Base-by-base conservation (phyloP, 371 early-diverging fungal species). In the Neoconidiobolus thromboides region DNA sequence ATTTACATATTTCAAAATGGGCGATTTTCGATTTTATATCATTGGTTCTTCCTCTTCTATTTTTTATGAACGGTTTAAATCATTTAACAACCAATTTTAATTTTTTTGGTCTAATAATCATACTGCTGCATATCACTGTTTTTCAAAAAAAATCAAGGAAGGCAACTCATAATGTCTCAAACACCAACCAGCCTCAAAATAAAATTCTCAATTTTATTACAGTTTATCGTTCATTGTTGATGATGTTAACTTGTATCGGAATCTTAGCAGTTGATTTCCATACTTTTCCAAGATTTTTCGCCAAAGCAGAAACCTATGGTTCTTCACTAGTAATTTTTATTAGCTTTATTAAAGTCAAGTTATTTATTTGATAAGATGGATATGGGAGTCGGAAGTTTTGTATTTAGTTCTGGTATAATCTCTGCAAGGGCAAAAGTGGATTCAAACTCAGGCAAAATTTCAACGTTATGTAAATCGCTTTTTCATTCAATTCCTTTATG, bases 221-320 rank as follows among this genome's bases (percentile, higher is more conserved):
- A 37, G 78, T 78, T 0, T 88, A 85, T 68, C 80, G 89, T 4
- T 81, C 82, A 4, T 80, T 77, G 37, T 73, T 87, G 74, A 83
- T 85, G 91, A 66, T 85, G 65, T 53, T 82, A 53, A 89, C 82
- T 43, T 93, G 83, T 68, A 79, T 78, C 43, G 77, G 75, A 7
- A 96, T 96, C 58, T 74, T 96, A 10, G 96, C 95, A 0, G 96
- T 96, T 1, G 97, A 96, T 70, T 96, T 96, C 67, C 76, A 78
- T n/a, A 77, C 89, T 39, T 96, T 93, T 64, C 96, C 96, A 3
- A 73, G 92, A 26, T 74, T 82, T 37, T 91, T 84, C 68, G 90
- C 91, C 58, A 96, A 96, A 71, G 86, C 86, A 2, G 96, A 96
- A 62, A 84, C 83, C 6, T 93, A 79, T 73, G 96, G 96, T 0